Base-by-base conservation (phyloP, 352 stramenopile genomes). In the Phytophthora brassicae region DNA sequence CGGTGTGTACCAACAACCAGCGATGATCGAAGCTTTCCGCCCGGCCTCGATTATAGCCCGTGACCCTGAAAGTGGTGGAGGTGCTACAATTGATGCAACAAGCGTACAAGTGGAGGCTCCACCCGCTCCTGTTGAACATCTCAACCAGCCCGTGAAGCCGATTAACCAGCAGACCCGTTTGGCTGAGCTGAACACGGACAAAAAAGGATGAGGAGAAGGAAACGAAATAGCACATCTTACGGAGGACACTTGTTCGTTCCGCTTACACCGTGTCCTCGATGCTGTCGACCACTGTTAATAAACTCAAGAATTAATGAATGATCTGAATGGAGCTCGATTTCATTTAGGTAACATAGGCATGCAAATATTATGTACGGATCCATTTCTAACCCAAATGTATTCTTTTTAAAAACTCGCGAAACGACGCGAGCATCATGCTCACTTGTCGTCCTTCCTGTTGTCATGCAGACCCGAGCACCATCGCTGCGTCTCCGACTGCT, bases 1-100 rank as follows among this genome's bases (percentile, higher is more conserved):
- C 63, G 74, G 72, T 54, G 71, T 89, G 11, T 90, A 90, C 52
- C 75, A 86, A 54, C 81, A 88, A 51, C 81, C 81, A 56, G 81
- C 79, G 1, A 86, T 90, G 77, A 70, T 74, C 8, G 68, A 81
- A 49, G 62, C 59, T 7, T 75, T 73, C 36, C 60, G 66, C 22
- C 67, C 69, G 45, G 47, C 58, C 20, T 71, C 69, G 29, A 64
- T 75, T 42, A 36, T 64, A 41, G 9, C 36, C 24, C 28, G 51
- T 8, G 57, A 75, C 17, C 54, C 54, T 57, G 63, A 72, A 42
- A 66, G 50, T 39, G 55, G 52, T 14, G 54, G 38, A 2, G 55
- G 53, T 45, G 63, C 54, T 49, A 31, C 49, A n/a, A 59, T 66
- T 44, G 58, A 72, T 55, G 22, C 54, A 19, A 71, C 52, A 2